Base-by-base conservation (phyloP, 2,329 filamentous ascomycete genomes). In the Hypomyces rosellus region DNA sequence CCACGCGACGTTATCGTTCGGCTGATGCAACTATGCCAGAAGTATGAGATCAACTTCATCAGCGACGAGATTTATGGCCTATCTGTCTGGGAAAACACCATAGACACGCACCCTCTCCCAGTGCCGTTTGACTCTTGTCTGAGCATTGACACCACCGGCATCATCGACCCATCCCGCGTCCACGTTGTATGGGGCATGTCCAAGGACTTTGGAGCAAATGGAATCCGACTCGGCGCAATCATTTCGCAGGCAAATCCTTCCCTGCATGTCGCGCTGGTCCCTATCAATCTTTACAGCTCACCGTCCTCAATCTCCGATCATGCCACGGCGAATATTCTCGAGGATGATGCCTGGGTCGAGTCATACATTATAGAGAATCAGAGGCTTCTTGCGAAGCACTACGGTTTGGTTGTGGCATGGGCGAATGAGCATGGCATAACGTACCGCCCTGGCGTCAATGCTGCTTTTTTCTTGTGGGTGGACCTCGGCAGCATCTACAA, bases 161-260 rank as follows among this genome's bases (percentile, higher is more conserved):
- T 76, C 15, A 77, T 81, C 25, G 71, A 81, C 49, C 64, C 71
- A 1, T 54, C 60, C 7, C 66, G 72, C 1, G 65, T 82, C 0
- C 80, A 82, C 59, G 71, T 78, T 1, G 59, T 78, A 13, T 70
- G 73, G 60, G 66, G 69, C n/a, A 65, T 69, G 55, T 68, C 64
- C 37, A 73, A 76, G 57, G 77, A 80, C 58, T 82, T 82, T 59
- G 75, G 76, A n/a, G 73, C 75, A 15, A 79, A 78, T 37, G 80
- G 80, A 1, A 62, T 81, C 4, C 69, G 78, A 3, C 54, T 80
- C 5, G 78, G 77, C 0, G 67, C 64, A 9, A 61, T 80, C 9
- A 65, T 78, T 16, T 75, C 74, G 5, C 74, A 75, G 45, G 58
- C 64, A 15, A 78, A 76, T 50, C 49, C 56, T 2, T 57, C 63